Percentiles rank a stretch among this genome's conserved stretches.
Conservation (phyloP, 2,329 filamentous ascomycete species). For the Acephala macrosclerotiorum region DNA sequence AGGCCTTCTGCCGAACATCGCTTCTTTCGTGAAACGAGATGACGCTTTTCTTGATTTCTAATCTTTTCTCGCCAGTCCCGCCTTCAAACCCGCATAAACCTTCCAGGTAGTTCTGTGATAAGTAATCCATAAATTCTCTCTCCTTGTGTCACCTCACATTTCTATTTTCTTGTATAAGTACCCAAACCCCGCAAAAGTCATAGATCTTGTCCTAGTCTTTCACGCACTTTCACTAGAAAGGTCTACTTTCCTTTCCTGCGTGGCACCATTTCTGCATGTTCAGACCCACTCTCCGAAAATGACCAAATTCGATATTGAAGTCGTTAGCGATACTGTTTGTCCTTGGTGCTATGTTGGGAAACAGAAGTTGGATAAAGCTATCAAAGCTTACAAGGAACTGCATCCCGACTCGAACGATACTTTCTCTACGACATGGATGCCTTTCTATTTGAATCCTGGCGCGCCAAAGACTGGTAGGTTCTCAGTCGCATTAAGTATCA, state of each 20-base stretch:
- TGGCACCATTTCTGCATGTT: slow-evolving; percentile 19
- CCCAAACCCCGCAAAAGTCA: not conserved
- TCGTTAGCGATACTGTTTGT: slow-evolving; percentile 84
- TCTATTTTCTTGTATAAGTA: slow-evolving; percentile 5
- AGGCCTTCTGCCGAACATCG: not conserved
- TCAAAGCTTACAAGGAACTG: slow-evolving; percentile 67
- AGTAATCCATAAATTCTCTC: slow-evolving; percentile 28
- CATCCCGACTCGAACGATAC: slow-evolving; percentile 70
- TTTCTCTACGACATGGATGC: slow-evolving; percentile 77
- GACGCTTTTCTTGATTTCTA: slow-evolving; percentile 32
- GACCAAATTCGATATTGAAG: slow-evolving; percentile 78
- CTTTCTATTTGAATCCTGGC: slow-evolving; percentile 81
- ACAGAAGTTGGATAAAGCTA: slow-evolving; percentile 75
- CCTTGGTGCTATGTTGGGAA: slow-evolving; percentile 83
- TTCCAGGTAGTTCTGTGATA: slow-evolving; percentile 23
- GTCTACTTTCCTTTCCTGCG: not conserved
- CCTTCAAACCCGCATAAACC: not conserved
- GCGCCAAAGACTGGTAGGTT: slow-evolving; percentile 58
- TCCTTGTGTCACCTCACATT: slow-evolving; percentile 13
- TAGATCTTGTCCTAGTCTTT: not conserved
- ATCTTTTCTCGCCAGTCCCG: slow-evolving; percentile 20
- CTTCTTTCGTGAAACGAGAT: not conserved
- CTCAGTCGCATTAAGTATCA: slow-evolving; percentile 22
- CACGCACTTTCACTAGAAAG: slow-evolving; percentile 2
- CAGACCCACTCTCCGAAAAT: slow-evolving; percentile 53